Percentiles rank a stretch among this genome's conserved stretches.
Conservation (phyloP, 768 basidiomycete genomes). For the Tricholoma flavovirens region DNA sequence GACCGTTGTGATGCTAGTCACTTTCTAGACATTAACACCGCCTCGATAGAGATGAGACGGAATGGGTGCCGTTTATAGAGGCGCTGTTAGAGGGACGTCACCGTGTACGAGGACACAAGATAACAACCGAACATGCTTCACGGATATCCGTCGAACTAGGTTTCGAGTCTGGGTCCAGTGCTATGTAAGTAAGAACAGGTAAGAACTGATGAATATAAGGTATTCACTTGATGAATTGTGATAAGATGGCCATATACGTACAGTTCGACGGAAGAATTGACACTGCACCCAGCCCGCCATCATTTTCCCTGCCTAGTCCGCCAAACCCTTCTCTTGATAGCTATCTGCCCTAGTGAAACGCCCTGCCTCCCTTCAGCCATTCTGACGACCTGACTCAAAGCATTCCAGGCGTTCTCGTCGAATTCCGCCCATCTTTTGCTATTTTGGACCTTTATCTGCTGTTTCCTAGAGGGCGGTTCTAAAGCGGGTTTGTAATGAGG, state of each 20-base stretch:
- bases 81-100: not conserved
- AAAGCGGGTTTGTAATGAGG: slow-evolving; percentile 3
- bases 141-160: not conserved
- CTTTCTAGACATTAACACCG: not conserved
- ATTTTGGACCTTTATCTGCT: slow-evolving; percentile 7
- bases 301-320: not conserved
- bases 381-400: slow-evolving; percentile 46
- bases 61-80: not conserved
- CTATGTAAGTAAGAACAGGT: too few relatives aligned
- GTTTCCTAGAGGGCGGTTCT: not conserved
- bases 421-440: slow-evolving; percentile 20
- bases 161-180: too few relatives aligned
- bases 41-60: slow-evolving; percentile 1
- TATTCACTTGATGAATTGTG: not conserved
- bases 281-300: not conserved
- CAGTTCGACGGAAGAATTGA: not conserved
- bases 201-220: not conserved
- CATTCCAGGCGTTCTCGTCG: slow-evolving; percentile 36
- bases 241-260: too few relatives aligned
- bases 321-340: slow-evolving; percentile 1
- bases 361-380: slow-evolving; percentile 54
- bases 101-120: not conserved
- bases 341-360: slow-evolving; percentile 42
- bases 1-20: not conserved
- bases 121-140: slow-evolving; percentile 7